Conservation (phyloP, 495 filamentous ascomycete genomes). For the Hypoxylon intermedium region DNA sequence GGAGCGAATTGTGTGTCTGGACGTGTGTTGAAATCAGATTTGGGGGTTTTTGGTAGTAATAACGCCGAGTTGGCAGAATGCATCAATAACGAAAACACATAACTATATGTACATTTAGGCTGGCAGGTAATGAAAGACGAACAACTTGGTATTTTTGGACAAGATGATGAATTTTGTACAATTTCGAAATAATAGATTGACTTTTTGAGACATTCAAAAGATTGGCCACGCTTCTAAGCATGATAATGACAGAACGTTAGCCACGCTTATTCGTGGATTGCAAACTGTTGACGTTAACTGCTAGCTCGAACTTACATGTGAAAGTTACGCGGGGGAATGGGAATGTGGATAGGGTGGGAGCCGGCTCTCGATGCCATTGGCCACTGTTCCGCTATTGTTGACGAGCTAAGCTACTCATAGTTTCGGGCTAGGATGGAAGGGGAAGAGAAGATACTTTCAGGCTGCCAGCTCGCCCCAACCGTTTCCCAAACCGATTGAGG, state of each 20-base stretch:
- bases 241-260: too few species aligned
- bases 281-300: neutral
- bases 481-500: constrained; percentile 5
- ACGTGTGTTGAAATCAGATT: too few species aligned
- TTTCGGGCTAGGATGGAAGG: constrained; percentile 1
- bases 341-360: constrained; percentile 3
- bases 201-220: too few species aligned
- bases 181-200: too few species aligned
- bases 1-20: too few species aligned
- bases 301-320: constrained; percentile 35
- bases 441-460: neutral
- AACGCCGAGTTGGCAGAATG: neutral
- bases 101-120: neutral
- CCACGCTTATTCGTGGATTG: too few species aligned
- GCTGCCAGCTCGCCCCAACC: constrained; percentile 23
- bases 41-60: neutral
- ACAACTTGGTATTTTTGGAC: too few species aligned
- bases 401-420: constrained; percentile 6
- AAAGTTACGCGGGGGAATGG: constrained; percentile 26
- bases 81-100: neutral
- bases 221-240: too few species aligned
- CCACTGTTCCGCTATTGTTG: constrained; percentile 1
- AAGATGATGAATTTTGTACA: too few species aligned
- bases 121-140: neutral
- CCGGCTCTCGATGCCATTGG: constrained; percentile 15